These are phyloP conservation scores for Populus tomentosa DNA, from an alignment of 441 rosid genomes.

Conservation along the genomic window DNA sequence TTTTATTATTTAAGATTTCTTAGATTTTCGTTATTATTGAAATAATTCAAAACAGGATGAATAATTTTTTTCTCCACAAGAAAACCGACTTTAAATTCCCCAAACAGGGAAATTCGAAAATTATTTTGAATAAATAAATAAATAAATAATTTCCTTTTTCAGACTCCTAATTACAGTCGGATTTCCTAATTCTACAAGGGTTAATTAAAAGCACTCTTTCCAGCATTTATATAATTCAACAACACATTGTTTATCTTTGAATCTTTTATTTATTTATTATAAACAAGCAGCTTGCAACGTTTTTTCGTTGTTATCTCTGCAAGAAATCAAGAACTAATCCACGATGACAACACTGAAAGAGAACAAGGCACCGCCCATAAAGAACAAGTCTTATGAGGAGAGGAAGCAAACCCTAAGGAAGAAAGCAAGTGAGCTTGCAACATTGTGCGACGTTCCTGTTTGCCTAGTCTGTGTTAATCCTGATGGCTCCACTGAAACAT, in stretches of 20 bases:
- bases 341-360: neutral
- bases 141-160: neutral
- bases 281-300: neutral
- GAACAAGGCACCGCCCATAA: neutral
- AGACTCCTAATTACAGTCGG: neutral
- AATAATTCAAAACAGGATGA: too few species aligned
- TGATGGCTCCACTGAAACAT: neutral
- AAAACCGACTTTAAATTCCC: too few species aligned
- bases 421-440: conserved; percentile 1
- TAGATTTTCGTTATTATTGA: too few species aligned
- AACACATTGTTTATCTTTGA: neutral
- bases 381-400: neutral
- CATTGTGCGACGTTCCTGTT: neutral
- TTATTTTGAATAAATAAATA: neutral
- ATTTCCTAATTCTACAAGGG: neutral
- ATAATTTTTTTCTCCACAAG: too few species aligned
- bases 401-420: conserved; percentile 1
- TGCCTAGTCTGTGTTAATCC: neutral
- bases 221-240: neutral
- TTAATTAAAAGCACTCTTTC: neutral
- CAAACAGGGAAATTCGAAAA: too few species aligned
- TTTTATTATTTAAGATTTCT: too few species aligned
- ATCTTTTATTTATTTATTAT: neutral
- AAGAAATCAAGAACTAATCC: neutral
- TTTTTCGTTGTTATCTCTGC: neutral